A percentile compares a stretch with the other conserved stretches of the same genome.
phyloP scores from a whole-genome alignment of 1,139 yeast species.

The Diutina siamensis region DNA sequence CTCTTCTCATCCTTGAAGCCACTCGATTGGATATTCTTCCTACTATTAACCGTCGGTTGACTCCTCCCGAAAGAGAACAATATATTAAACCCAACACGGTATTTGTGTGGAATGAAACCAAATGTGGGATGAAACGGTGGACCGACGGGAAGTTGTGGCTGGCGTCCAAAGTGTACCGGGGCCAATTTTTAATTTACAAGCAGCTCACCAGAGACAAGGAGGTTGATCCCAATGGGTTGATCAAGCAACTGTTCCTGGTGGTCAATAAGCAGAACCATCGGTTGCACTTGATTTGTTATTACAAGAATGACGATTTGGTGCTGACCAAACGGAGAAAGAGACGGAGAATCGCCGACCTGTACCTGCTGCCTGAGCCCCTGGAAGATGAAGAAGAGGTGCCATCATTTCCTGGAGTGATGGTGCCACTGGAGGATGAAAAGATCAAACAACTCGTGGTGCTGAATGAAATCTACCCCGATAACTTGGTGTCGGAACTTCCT shows the following conservation, averaged over 20 bases:
- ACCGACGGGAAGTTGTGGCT: conserved; percentile 68
- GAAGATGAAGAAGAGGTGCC: not conserved
- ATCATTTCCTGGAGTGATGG: not conserved
- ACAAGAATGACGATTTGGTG: conserved; percentile 4
- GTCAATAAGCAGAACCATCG: conserved; percentile 38
- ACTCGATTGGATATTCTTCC: conserved; percentile 47
- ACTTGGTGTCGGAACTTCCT: not conserved
- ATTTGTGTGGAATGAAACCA: conserved; percentile 61
- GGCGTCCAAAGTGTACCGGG: conserved; percentile 51
- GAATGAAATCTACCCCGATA: not conserved
- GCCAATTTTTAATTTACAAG: conserved; percentile 51
- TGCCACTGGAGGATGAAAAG: not conserved
- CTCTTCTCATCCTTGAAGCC: conserved; percentile 55
- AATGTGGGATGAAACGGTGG: conserved; percentile 67
- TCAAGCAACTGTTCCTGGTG: conserved; percentile 48
- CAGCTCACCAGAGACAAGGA: conserved; percentile 36
- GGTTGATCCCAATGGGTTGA: conserved; percentile 34
- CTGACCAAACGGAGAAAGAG: not conserved
- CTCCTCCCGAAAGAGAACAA: conserved; percentile 41
- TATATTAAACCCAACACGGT: conserved; percentile 48
- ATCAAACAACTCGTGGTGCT: not conserved
- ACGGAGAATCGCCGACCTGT: not conserved
- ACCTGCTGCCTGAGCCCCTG: not conserved
- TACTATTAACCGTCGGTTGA: conserved; percentile 44
- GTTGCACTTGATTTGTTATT: conserved; percentile 44